Evolutionary conservation across 2,329 filamentous ascomycete species (phyloP).

Genomic region (Trichoderma sp.): DNA sequence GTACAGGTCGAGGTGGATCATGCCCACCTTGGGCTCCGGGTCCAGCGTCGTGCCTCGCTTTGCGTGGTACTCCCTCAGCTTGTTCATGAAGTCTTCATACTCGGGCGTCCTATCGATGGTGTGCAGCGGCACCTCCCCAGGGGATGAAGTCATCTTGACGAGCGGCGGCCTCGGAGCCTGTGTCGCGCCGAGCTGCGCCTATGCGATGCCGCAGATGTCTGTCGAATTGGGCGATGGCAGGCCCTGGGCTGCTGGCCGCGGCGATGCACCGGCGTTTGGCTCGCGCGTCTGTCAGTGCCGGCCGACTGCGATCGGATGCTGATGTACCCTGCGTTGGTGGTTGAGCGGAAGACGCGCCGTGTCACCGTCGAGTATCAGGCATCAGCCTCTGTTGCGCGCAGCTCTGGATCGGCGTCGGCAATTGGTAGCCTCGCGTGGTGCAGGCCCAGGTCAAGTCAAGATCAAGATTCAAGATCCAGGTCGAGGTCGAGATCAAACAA

Average conservation of each 20-base stretch:
- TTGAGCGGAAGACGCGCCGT: neutral
- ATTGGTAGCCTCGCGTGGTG: neutral
- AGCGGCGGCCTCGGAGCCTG: neutral
- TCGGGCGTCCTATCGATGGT: constrained; percentile 65
- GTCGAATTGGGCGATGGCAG: neutral
- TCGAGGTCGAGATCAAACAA: constrained; percentile 5
- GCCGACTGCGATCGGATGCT: neutral
- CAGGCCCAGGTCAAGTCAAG: constrained; percentile 7
- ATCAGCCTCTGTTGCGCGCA: neutral
- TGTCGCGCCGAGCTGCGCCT: neutral
- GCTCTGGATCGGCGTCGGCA: neutral
- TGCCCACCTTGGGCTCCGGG: constrained; percentile 77
- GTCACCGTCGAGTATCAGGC: neutral
- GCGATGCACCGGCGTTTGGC: constrained; percentile 1
- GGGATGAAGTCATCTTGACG: constrained; percentile 30
- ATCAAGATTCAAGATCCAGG: neutral
- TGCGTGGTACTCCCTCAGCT: constrained; percentile 72
- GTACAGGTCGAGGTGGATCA: constrained; percentile 73
- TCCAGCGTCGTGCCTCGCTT: constrained; percentile 80
- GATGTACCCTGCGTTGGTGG: neutral
- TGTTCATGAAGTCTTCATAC: constrained; percentile 77
- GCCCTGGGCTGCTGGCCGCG: constrained; percentile 4
- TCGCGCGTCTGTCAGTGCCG: constrained; percentile 13
- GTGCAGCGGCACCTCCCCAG: constrained; percentile 45
- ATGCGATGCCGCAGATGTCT: neutral